Evolutionary conservation across 352 stramenopile species (phyloP), one percentile per base, ranked within the genome.

Genomic region (Phytophthora macrochlamydospora): DNA sequence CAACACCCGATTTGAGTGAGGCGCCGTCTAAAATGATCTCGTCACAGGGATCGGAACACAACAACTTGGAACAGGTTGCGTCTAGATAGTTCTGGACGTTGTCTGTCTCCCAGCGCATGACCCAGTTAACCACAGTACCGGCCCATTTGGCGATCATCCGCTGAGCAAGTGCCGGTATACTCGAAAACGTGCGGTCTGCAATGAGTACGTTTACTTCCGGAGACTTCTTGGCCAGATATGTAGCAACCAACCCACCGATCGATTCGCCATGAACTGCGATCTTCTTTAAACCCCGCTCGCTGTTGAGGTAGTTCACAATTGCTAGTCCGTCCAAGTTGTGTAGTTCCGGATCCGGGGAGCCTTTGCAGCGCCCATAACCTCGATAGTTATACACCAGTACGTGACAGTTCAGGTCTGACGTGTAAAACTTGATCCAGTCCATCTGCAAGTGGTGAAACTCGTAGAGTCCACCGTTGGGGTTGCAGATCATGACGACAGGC

Each of bases 341-440:
- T 38, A 78, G 68, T 30, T 53, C 49, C 18, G 87, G 87, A 1
- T 81, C 91, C 5, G 87, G 87, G 14, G 68, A 74, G 9, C 87
- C 87, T 43, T 75, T 71, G 56, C 83, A 92, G 6, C 87, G 83
- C 13, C 89, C 89, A 62, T 96, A 96, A 8, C 89, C 89, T 11
- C 89, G 87, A 56, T 96, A 96, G 67, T 96, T 96, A 64, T 87
- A 96, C 40, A 96, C 72, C 11, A 95, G 74, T 51, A 96, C 83
- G 52, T 95, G 78, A 50, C 85, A 93, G 35, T 87, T 69, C 4
- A 92, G 53, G 1, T 92, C 82, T 32, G 63, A 55, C 0, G 83
- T 94, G 63, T 96, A 96, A 51, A 96, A 94, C 62, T 90, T 86
- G 67, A 94, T 81, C 89, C 89, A 96, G 54, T 96, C 89, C 83